Evolutionary conservation across 148 eudicot species (phyloP).

Genomic region (Hydrangea macrophylla): DNA sequence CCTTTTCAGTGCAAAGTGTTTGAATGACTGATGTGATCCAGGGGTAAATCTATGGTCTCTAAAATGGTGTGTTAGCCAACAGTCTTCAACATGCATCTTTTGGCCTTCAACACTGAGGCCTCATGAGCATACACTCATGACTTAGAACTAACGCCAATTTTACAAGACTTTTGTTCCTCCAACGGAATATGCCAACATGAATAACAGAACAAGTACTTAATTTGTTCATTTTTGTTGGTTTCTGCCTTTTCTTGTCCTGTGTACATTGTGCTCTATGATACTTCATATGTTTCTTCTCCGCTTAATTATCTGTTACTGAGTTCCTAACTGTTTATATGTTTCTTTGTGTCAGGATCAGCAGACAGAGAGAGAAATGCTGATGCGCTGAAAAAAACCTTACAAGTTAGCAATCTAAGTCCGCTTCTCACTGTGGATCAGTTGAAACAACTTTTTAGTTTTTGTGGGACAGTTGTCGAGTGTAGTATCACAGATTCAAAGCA

Average conservation of each 20-base stretch:
- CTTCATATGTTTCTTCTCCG: neutral
- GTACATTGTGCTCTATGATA: slow-evolving; percentile 1
- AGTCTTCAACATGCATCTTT: no score
- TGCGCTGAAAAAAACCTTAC: slow-evolving; percentile 68
- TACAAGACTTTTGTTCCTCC: no score
- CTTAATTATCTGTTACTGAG: slow-evolving; percentile 12
- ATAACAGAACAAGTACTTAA: neutral
- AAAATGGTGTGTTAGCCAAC: no score
- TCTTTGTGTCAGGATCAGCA: slow-evolving; percentile 38
- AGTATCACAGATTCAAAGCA: slow-evolving; percentile 90
- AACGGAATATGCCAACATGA: no score
- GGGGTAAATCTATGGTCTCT: no score
- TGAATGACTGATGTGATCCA: no score
- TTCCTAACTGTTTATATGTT: neutral
- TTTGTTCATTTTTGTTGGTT: slow-evolving; percentile 4
- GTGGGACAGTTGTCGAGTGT: slow-evolving; percentile 85
- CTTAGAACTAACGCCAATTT: no score
- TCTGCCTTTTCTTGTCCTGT: neutral
- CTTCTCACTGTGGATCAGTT: slow-evolving; percentile 84
- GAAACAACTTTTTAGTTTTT: slow-evolving; percentile 81
- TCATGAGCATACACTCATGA: no score
- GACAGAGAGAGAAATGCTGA: slow-evolving; percentile 56
- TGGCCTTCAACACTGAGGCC: no score
- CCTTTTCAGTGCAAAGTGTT: no score
- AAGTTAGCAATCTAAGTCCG: slow-evolving; percentile 96